Percentiles rank a stretch among this genome's conserved stretches.
Conservation (phyloP, 139 green algal species). For the Picochlorum sp. region DNA sequence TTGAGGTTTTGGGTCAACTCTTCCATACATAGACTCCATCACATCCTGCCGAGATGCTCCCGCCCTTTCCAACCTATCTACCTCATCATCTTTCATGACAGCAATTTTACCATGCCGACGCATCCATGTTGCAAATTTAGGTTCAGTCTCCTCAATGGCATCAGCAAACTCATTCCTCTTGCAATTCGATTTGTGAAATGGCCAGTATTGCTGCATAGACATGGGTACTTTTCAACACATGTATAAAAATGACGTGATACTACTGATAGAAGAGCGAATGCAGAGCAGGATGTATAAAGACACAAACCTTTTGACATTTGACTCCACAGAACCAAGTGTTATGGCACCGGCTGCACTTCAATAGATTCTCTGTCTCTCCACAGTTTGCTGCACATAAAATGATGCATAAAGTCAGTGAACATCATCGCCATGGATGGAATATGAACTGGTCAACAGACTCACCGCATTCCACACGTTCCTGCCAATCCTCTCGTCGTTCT, state of each 20-base stretch:
- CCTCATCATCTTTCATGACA: constrained; percentile 72
- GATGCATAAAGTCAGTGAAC: not conserved
- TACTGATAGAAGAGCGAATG: not conserved
- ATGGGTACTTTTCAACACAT: constrained; percentile 14
- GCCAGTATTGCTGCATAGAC: constrained; percentile 60
- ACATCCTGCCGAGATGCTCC: constrained; percentile 50
- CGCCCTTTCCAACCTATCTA: constrained; percentile 77
- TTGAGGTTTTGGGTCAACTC: constrained; percentile 64
- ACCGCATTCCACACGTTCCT: constrained; percentile 23
- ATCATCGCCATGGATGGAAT: not conserved
- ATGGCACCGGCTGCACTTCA: constrained; percentile 75
- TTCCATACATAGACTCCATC: constrained; percentile 83
- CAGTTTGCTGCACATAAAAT: constrained; percentile 63
- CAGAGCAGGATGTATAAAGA: not conserved
- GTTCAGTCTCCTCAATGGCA: constrained; percentile 57
- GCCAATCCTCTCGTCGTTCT: constrained; percentile 5
- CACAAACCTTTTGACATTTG: constrained; percentile 70
- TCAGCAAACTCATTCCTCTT: constrained; percentile 86
- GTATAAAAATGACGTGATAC: not conserved
- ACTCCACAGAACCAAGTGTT: constrained; percentile 69
- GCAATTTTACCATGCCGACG: constrained; percentile 62
- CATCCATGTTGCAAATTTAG: constrained; percentile 84
- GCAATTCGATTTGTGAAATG: constrained; percentile 75
- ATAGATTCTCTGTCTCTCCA: constrained; percentile 41
- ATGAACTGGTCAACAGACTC: constrained; percentile 2